Evolutionary conservation across 345 rosid genomes (phyloP), one percentile per base, ranked within the genome.

Genomic region (Physaria fendleri): DNA sequence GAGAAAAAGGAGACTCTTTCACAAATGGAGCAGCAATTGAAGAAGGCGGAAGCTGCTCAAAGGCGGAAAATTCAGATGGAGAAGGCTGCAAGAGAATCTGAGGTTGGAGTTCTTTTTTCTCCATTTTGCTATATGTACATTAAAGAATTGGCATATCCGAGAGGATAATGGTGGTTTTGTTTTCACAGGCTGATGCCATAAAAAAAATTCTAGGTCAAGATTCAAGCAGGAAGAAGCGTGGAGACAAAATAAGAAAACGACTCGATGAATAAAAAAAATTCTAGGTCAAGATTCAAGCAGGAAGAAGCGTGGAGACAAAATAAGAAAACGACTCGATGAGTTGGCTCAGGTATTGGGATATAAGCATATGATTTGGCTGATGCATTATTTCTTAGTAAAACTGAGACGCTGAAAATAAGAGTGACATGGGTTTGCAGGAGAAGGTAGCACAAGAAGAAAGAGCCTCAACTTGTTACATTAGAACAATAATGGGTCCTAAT

Each of bases 121-220:
- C 8, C 16, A 12, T 64, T 16, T 15, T 43, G 6, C 5, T 52
- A 49, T 52, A 49, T 30, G 34, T 11, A 1, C 35, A 29, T 38
- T 8, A 40, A 14, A 3, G 15, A 56, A 44, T 18, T 46, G 40
- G 56, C 18, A 52, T 21, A 21, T 55, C 29, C 21, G 38, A 47
- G 10, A 55, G 11, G 2, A 58, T 41, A 9, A 55, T 8, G 41
- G 55, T 64, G 61, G 53, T 50, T 54, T 20, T 27, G 51, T 29
- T 41, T 65, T 54, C 65, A 48, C 71, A 93, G 99, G 95, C 82
- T 32, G 96, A 82, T 73, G 99, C 97, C 56, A 90, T 90, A 23
- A 76, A 85, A 51, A 94, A 90, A 82, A 90, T 94, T 63, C 97
- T 90, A 6, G 96, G 97, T 43, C 97, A 90, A 75, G 96, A 87